phyloP scores from a whole-genome alignment of 169 alveolate genomes.

The Eimeria necatrix region DNA sequence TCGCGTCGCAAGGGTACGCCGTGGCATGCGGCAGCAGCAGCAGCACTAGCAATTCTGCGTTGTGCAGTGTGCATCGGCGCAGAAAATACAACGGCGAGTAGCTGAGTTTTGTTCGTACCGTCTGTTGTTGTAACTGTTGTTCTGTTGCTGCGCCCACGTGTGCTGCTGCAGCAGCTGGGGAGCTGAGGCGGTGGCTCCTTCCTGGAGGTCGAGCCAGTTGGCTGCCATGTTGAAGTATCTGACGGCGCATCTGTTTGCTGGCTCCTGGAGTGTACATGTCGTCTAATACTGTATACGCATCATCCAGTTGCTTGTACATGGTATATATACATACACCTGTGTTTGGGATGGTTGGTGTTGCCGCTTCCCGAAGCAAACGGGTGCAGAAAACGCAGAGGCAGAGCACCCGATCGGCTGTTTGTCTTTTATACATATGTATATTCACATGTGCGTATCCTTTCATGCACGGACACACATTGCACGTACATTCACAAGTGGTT shows the following conservation, averaged over 20 bases:
- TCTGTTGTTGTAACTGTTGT: background rate
- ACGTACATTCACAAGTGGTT: background rate
- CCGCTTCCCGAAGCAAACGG: conserved; percentile 1
- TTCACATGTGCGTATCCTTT: too few relatives aligned
- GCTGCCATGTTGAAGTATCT: background rate
- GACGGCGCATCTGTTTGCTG: background rate
- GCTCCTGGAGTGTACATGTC: background rate
- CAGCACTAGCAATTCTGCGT: background rate
- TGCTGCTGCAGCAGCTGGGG: background rate
- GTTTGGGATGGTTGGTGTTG: conserved; percentile 33
- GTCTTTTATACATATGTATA: background rate
- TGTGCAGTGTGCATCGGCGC: background rate
- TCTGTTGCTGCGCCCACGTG: background rate
- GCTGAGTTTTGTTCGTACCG: background rate
- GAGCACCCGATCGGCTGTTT: conserved; percentile 16
- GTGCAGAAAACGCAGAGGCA: conserved; percentile 14
- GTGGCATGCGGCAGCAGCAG: conserved; percentile 27
- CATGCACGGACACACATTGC: too few relatives aligned
- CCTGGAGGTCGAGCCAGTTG: background rate
- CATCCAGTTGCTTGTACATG: background rate
- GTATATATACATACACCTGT: background rate
- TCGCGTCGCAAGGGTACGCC: background rate
- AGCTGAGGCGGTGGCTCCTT: background rate
- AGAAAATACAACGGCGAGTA: background rate
- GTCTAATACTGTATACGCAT: background rate